These are phyloP conservation scores for Solanum hybrid DNA, from an alignment of 305 asterid species.

Conservation along the genomic window DNA sequence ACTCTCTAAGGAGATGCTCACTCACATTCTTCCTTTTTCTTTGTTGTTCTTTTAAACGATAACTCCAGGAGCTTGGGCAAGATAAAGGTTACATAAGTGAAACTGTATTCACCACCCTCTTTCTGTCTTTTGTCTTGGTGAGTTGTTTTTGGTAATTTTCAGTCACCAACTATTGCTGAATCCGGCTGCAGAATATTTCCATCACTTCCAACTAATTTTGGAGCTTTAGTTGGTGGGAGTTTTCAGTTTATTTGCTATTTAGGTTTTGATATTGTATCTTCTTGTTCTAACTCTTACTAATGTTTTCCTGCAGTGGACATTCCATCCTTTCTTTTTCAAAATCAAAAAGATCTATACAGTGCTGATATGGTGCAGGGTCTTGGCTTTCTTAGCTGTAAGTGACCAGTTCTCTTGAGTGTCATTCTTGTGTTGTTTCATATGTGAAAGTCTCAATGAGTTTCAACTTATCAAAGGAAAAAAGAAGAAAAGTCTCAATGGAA, in stretches of 20 bases:
- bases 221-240: not conserved
- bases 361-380: slow-evolving; percentile 86
- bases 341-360: slow-evolving; percentile 88
- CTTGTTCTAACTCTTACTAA: not conserved
- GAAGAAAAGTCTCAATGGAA: not conserved
- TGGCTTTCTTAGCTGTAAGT: slow-evolving; percentile 86
- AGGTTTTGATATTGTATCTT: not conserved
- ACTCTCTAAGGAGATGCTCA: not conserved
- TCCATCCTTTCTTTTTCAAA: slow-evolving; percentile 87
- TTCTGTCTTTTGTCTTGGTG: slow-evolving; percentile 70
- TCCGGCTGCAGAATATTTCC: not conserved
- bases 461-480: not conserved
- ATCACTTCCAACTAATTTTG: not conserved
- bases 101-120: slow-evolving; percentile 61
- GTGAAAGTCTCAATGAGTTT: not conserved
- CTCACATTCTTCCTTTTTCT: slow-evolving; percentile 10
- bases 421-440: not conserved
- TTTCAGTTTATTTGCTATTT: not conserved
- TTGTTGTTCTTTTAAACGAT: not conserved
- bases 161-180: not conserved
- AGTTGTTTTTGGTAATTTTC: slow-evolving; percentile 13
- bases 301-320: slow-evolving; percentile 66
- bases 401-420: not conserved
- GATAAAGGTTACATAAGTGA: slow-evolving; percentile 88
- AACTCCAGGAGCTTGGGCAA: slow-evolving; percentile 68